Evolutionary conservation across 1,284 basidiomycete species (phyloP).

Genomic region (Nidula niveotomentosa): DNA sequence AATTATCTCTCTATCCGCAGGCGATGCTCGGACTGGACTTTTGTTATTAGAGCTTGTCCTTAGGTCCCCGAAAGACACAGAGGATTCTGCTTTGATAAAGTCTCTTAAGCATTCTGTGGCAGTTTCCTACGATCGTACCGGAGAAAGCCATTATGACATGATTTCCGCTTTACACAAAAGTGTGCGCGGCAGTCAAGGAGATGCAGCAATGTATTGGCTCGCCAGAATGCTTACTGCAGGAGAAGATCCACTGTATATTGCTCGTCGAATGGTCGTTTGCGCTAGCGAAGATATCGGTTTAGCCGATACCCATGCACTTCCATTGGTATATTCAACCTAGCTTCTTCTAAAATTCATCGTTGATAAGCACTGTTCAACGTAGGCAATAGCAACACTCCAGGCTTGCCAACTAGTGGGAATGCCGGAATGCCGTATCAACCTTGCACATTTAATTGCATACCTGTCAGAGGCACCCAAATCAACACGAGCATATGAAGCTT

Average conservation of each 20-base stretch:
- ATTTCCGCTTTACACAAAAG: slow-evolving; percentile 90
- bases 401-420: slow-evolving; percentile 86
- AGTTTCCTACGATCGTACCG: slow-evolving; percentile 71
- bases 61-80: slow-evolving; percentile 32
- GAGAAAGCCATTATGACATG: slow-evolving; percentile 83
- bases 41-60: slow-evolving; percentile 66
- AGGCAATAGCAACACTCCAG: slow-evolving; percentile 79
- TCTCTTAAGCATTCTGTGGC: slow-evolving; percentile 56
- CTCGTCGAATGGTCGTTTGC: slow-evolving; percentile 79
- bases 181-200: slow-evolving; percentile 77
- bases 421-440: slow-evolving; percentile 78
- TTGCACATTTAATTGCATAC: slow-evolving; percentile 82
- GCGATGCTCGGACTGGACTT: slow-evolving; percentile 72
- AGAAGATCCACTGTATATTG: slow-evolving; percentile 87
- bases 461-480: slow-evolving; percentile 85
- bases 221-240: slow-evolving; percentile 84
- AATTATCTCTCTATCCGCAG: slow-evolving; percentile 58
- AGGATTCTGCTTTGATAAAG: slow-evolving; percentile 45
- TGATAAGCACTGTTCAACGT: neutral
- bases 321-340: slow-evolving; percentile 47
- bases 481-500: slow-evolving; percentile 78
- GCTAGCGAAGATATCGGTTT: slow-evolving; percentile 87
- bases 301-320: slow-evolving; percentile 73
- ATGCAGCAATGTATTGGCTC: slow-evolving; percentile 89
- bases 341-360: neutral